Conservation (phyloP, 139 green algal species). For the Deuterostichococcus epilithicus region DNA sequence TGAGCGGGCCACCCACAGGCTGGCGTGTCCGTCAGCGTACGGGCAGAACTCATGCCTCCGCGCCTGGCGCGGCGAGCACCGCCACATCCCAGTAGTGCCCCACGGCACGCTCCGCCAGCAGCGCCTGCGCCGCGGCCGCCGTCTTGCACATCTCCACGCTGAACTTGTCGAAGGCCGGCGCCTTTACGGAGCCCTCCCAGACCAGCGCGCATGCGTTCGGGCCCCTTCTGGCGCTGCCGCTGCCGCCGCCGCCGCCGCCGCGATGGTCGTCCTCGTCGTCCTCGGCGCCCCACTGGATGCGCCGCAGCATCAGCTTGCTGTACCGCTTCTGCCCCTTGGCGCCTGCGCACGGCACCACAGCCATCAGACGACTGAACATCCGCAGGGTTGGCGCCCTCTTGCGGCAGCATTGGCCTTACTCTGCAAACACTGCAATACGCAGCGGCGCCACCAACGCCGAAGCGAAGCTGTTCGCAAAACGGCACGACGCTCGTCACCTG, state of each 20-base stretch:
- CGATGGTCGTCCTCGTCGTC: constrained; percentile 39
- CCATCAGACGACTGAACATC: no score
- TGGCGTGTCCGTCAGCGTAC: no score
- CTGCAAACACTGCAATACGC: no score
- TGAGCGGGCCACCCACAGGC: no score
- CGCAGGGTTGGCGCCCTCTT: no score
- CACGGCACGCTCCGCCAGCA: constrained; percentile 56
- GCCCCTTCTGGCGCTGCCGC: neutral
- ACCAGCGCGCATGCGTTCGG: constrained; percentile 58
- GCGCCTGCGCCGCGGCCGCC: constrained; percentile 33
- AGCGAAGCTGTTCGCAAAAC: no score
- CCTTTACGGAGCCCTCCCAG: constrained; percentile 63
- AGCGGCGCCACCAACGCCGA: no score
- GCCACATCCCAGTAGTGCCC: constrained; percentile 86
- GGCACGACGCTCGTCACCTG: no score
- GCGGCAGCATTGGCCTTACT: no score
- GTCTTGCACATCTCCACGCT: constrained; percentile 32
- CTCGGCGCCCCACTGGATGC: constrained; percentile 85
- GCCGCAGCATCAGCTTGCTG: constrained; percentile 89
- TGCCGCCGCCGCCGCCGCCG: neutral
- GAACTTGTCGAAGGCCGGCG: constrained; percentile 68
- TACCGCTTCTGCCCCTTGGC: constrained; percentile 49
- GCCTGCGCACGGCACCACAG: neutral
- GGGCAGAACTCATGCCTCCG: neutral
- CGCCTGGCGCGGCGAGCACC: neutral